Base-by-base conservation (phyloP, 78 protist species). In the Paulinella micropora region DNA sequence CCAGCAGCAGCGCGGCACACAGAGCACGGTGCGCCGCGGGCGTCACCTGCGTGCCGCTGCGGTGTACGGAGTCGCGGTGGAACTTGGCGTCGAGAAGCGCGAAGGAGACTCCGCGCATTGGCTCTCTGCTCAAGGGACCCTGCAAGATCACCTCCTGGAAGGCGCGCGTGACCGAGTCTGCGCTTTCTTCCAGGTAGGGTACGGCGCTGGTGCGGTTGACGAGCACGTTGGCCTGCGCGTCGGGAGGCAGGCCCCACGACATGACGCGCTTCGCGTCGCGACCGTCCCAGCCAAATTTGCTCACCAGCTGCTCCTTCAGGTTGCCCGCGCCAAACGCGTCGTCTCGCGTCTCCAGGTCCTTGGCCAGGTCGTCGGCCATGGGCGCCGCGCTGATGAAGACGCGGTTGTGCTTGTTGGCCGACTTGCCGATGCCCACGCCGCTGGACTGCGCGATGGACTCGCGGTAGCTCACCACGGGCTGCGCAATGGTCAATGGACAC, bases 351-450 rank as follows among this genome's bases (percentile, higher is more conserved):
- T 94, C 93, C 84, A 94, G 83, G n/a, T 37, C 95, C 23, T 88
- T 1, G n/a, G 39, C 4, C 32, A 90, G 51, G 29, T 23, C 34
- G 28, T 1, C 15, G 34, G 9, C 23, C 36, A 93, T 37, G 35
- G 96, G 96, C 9, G 91, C 29, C 0, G 95, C 95, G 6, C 3
- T 84, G 26, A 79, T 6, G 39, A 2, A 94, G 32, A 95, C 34
- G 4, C 96, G 88, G 83, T 91, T 94, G 64, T 85, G 95, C 92
- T 89, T 91, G 92, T 95, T 94, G 39, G 94, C 39, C 3, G 93
- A 36, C 91, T 93, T 93, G 41, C 91, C 32, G 2, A 94, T 2
- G 34, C 9, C 36, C 3, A 0, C 39, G 2, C 89, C 34, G n/a
- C 86, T 26, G 31, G 28, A 77, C 34, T 3, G 28, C 26, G 1